Conservation (phyloP, 441 rosid species). For the Melastoma candidum region DNA sequence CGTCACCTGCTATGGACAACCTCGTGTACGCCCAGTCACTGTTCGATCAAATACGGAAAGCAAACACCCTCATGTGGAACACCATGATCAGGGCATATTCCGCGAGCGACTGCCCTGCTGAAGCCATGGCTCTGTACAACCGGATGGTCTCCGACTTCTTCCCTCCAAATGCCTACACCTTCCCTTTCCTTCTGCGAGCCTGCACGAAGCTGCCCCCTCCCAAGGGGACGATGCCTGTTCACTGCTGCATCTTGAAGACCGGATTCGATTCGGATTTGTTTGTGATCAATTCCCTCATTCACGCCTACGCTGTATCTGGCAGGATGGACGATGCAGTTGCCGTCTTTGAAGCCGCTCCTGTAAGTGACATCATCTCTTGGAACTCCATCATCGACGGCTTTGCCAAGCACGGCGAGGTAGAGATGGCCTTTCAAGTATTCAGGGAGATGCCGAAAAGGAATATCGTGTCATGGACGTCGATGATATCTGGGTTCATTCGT, state of each 20-base stretch:
- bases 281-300: conserved; percentile 36
- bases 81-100: conserved; percentile 45
- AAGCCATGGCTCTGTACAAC: conserved; percentile 30
- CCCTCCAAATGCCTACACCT: conserved; percentile 42
- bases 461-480: conserved; percentile 47
- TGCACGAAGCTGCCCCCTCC: conserved; percentile 34
- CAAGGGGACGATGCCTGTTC: conserved; percentile 36
- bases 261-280: conserved; percentile 31
- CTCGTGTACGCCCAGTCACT: conserved; percentile 31
- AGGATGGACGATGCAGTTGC: conserved; percentile 24
- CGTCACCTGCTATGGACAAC: conserved; percentile 19
- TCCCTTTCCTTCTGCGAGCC: conserved; percentile 51
- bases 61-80: conserved; percentile 46
- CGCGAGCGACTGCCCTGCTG: conserved; percentile 22
- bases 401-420: conserved; percentile 34
- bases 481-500: conserved; percentile 41
- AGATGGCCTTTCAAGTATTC: conserved; percentile 26
- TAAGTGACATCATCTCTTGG: conserved; percentile 42
- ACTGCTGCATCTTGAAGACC: conserved; percentile 31
- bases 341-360: conserved; percentile 28
- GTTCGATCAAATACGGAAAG: conserved; percentile 27
- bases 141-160: conserved; percentile 34
- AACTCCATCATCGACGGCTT: conserved; percentile 50
- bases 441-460: conserved; percentile 25
- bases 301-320: conserved; percentile 26